Conservation (phyloP, 768 basidiomycete genomes). For the Chalciporus piperatus region DNA sequence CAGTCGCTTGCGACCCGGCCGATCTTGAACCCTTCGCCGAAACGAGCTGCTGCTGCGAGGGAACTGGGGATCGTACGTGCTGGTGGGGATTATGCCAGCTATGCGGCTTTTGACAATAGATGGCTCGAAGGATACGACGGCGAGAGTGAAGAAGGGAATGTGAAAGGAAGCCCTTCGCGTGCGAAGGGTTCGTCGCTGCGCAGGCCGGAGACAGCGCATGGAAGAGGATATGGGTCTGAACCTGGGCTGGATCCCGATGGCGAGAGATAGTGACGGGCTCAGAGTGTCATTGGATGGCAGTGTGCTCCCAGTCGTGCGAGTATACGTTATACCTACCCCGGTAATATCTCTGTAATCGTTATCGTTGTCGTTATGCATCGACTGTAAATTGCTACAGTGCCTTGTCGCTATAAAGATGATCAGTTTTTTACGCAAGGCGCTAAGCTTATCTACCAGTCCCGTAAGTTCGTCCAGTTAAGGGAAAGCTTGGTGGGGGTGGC, state of each 20-base stretch:
- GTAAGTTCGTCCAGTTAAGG: no score
- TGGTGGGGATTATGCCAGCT: neutral
- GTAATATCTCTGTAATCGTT: no score
- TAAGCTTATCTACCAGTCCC: no score
- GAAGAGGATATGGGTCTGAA: no score
- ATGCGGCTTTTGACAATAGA: neutral
- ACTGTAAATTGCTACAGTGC: no score
- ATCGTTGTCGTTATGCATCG: neutral
- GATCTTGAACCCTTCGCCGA: neutral
- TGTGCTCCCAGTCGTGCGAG: no score
- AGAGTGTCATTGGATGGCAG: neutral
- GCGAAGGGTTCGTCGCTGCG: slow-evolving; percentile 1
- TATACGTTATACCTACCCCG: no score
- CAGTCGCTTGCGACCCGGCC: neutral
- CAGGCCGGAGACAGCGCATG: neutral
- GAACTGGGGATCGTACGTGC: neutral
- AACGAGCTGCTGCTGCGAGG: neutral
- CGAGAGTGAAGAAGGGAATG: neutral
- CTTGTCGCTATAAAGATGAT: no score
- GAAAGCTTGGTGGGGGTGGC: no score
- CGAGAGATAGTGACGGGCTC: neutral
- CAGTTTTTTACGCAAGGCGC: no score
- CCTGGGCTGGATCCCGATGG: no score
- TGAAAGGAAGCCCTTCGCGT: neutral
- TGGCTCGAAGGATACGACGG: neutral